Evolutionary conservation across 2,329 filamentous ascomycete species (phyloP), one percentile per base, ranked within the genome.

Genomic region (Zymoseptoria ardabiliae): DNA sequence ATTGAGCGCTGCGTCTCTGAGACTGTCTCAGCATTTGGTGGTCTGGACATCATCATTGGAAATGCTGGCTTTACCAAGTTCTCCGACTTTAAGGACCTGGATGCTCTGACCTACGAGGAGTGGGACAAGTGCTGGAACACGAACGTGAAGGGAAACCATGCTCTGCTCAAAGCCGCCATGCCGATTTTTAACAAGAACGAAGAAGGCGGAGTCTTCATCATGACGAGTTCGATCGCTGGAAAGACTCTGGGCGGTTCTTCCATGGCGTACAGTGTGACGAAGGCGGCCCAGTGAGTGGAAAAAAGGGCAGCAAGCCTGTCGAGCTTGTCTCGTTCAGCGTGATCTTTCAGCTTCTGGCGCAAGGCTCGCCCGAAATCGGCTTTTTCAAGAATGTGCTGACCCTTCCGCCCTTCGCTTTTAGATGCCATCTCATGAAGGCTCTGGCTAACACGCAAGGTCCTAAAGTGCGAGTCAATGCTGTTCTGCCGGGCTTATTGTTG

Each of bases 181-280:
- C 78, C 83, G 1, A 84, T 79, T 0, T 86, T 88, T 66, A 81
- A 83, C 50, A 71, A 75, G 0, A 88, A 88, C 63, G 74, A 79
- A 0, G 84, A 88, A 2, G 86, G 85, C 11, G 85, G 85, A 17
- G 79, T 78, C 1, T 81, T 87, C 63, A 78, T 88, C 57, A 82
- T 87, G 56, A 87, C 85, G 1, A 82, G 83, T 4, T 85, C 82
- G 3, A 79, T 83, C 60, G 85, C 85, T 2, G 79, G 79, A 52
- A 65, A 81, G 61, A 69, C 75, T n/a, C 72, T 81, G 55, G 71
- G 70, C 56, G 83, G 83, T 4, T 83, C 80, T 65, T 82, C 79
- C 50, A 81, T 86, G 86, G 83, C 90, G 3, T 94, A 94, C 69
- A 79, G 85, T 0, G 86, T 92, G 19, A 89, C 88, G 45, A 94